These are phyloP conservation scores for Phaffia tasmanica DNA, from an alignment of 768 basidiomycete species.

Conservation along the genomic window DNA sequence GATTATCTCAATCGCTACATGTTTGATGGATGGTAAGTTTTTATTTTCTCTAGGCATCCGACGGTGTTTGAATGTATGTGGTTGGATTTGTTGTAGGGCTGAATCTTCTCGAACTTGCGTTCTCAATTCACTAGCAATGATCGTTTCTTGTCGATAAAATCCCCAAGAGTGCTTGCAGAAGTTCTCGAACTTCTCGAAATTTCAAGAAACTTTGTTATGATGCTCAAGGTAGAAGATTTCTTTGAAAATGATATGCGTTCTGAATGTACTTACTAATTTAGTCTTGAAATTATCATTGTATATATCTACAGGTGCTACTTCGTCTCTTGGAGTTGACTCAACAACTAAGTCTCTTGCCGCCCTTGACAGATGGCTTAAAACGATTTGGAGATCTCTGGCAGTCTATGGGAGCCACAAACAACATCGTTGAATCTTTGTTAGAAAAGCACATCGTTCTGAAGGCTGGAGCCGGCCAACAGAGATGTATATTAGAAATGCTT, in stretches of 20 bases:
- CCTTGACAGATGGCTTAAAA: conserved; percentile 10
- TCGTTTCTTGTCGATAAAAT: not conserved
- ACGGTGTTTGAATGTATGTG: not conserved
- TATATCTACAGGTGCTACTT: conserved; percentile 14
- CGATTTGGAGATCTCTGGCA: conserved; percentile 19
- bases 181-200: conserved; percentile 15
- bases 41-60: not conserved
- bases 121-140: not conserved
- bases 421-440: conserved; percentile 19
- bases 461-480: not conserved
- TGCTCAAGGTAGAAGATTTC: conserved; percentile 6
- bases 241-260: not conserved
- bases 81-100: no score
- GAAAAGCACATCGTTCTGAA: conserved; percentile 16
- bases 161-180: conserved; percentile 2
- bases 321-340: conserved; percentile 14
- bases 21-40: conserved; percentile 2
- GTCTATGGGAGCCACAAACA: conserved; percentile 11
- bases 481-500: conserved; percentile 4
- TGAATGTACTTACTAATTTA: not conserved
- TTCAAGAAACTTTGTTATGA: conserved; percentile 8
- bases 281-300: not conserved
- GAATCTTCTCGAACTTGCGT: not conserved
- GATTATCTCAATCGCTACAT: not conserved
- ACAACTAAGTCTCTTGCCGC: conserved; percentile 1